These are phyloP conservation scores for Phytophthora pisi DNA, from an alignment of 352 stramenopile species.

Conservation along the genomic window DNA sequence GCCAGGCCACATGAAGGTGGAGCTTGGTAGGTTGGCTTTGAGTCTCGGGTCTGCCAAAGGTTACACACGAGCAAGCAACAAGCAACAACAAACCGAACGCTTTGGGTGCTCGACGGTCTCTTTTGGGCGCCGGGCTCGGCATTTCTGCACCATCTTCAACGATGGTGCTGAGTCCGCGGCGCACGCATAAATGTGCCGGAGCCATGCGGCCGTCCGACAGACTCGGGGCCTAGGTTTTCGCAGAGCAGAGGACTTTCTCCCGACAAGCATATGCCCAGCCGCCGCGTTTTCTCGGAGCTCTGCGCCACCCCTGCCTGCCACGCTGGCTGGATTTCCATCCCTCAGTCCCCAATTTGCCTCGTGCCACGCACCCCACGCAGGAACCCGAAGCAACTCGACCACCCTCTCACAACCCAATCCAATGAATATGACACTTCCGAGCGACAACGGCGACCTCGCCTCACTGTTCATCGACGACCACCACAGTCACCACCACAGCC, in stretches of 20 bases:
- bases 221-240: conserved; percentile 3
- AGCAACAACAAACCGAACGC: conserved; percentile 8
- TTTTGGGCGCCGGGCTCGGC: conserved; percentile 12
- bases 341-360: conserved; percentile 30
- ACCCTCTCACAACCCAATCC: background rate
- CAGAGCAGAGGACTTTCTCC: conserved; percentile 10
- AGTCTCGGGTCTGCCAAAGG: background rate
- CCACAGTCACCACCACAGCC: background rate
- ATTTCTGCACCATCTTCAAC: conserved; percentile 31
- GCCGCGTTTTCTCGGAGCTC: conserved; percentile 21
- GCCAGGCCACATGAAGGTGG: conserved; percentile 14
- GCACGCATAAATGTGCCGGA: background rate
- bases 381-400: background rate
- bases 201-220: background rate
- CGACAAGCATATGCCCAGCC: conserved; percentile 19
- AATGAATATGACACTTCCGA: conserved; percentile 23
- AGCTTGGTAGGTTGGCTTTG: background rate
- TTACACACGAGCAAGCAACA: conserved; percentile 2
- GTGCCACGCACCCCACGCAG: background rate
- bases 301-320: conserved; percentile 10
- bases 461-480: conserved; percentile 16
- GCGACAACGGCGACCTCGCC: conserved; percentile 23
- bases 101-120: conserved; percentile 2
- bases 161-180: conserved; percentile 20
- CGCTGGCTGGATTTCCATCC: conserved; percentile 3